Evolutionary conservation across 805 yeast species (phyloP), one percentile per base, ranked within the genome.

Genomic region (Myxozyma sirexii): DNA sequence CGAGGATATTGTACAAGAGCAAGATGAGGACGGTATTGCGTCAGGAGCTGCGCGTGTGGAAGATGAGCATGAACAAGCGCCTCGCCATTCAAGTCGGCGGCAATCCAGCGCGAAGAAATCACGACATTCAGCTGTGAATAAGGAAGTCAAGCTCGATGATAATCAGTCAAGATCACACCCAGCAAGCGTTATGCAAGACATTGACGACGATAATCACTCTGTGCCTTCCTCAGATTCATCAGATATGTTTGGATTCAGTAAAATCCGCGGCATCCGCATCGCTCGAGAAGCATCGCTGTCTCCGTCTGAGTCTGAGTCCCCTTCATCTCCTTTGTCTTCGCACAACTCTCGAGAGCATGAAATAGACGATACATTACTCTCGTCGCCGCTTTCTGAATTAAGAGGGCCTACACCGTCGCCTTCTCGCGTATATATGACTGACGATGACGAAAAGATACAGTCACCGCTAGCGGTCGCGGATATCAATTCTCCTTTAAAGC

Each of bases 211-310:
- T 23, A 37, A 42, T 39, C 17, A 23, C 21, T 31, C 58, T 13
- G 33, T 24, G 7, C 38, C 51, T 5, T 50, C 54, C 0, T 58
- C 62, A n/a, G 51, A 54, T 27, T 58, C 59, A 13, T 58, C 62
- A 4, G 63, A 59, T 43, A 57, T 60, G 8, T 60, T 60, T 45
- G 63, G 63, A n/a, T 60, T 60, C 29, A 35, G 19, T 33, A 47
- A 60, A 37, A 60, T 60, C 21, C 50, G 55, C 23, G 63, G 63
- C 15, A 13, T 59, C 8, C 45, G 56, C 8, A 24, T 47, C 26
- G 21, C n/a, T 2, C 45, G 46, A 2, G 19, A 42, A 19, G 26
- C 15, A 21, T 31, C 51, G 2, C 10, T 47, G 39, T 12, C 24
- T n/a, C 35, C 57, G 8, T 47, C 60, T 13, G 39, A 44, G 6